Evolutionary conservation across 306 rosid genomes (phyloP), one percentile per base, ranked within the genome.

Genomic region (Lathyrus aphaca): DNA sequence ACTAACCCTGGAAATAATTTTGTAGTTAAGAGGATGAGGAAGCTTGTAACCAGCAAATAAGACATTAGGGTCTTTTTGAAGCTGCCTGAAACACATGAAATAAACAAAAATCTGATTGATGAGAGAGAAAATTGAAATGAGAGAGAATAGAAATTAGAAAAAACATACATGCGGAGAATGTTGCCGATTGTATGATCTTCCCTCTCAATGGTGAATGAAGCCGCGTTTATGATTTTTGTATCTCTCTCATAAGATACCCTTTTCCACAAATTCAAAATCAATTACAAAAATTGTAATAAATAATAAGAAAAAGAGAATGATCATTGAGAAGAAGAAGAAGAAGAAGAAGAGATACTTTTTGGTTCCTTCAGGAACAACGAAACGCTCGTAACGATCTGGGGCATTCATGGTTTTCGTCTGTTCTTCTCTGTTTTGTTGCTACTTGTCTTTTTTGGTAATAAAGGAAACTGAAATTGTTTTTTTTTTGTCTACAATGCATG

Each of bases 221-320:
- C n/a, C n/a, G n/a, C n/a, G n/a, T n/a, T n/a, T n/a, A n/a, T n/a
- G n/a, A n/a, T n/a, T n/a, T 94, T 88, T 0, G 97, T 94, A 82
- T 94, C 97, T 82, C 97, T 88, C 89, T 88, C 95, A 8, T 88
- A 94, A 10, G 95, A 90, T 11, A 94, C 98, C 96, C 95, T 93
- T 45, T 56, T 5, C 1, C n/a, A 17, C 1, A 9, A 54, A 23
- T 48, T 12, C 12, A 16, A 45, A 53, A 48, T 8, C 9, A 44
- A 4, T 10, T 61, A 3, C 3, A 37, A 9, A 9, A 19, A 2
- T 25, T 5, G 2, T 1, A 16, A 17, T 16, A 9, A 19, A 19
- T 3, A 17, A 1, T 3, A 3, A 17, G 2, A 35, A 37, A 14
- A 12, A 10, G 6, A 49, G 5, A 74, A 3, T 21, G 45, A 46